Evolutionary conservation across 257 asterid genomes (phyloP), one percentile per base, ranked within the genome.

Genomic region (Anisodus acutangulus): DNA sequence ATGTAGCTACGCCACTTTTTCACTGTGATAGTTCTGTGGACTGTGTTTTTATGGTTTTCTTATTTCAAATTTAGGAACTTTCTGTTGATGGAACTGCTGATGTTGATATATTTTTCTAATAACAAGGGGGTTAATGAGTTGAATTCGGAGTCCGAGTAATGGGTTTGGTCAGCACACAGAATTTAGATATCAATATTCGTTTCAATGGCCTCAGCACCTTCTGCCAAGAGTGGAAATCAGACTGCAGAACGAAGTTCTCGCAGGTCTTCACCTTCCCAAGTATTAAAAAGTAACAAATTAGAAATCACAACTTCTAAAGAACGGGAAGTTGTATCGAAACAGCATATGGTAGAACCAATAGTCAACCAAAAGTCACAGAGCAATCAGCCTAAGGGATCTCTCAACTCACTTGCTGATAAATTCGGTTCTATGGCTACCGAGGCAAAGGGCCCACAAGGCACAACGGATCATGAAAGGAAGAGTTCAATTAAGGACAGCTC

Each of bases 151-250:
- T 15, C 55, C 62, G 86, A 68, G 88, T 85, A 35, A 84, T 74
- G 89, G 80, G 83, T 82, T 76, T 58, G 59, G 68, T 78, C 19
- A 22, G 64, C 85, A 80, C 82, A 45, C 54, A 84, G 26, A 71
- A 72, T 76, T 57, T 22, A 81, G 37, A 67, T 87, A 59, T 85
- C 68, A 69, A 55, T 66, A 82, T 78, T 55, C 78, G 45, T 76
- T 83, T 83, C 58, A 64, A 93, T 93, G 95, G 92, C 94, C 80
- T 89, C 97, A 1, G 91, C 89, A 53, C 80, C 90, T 43, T 83
- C 83, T 64, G 64, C 63, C 84, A 89, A 86, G 86, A 86, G 85
- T 59, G 89, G 80, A 55, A 90, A 85, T 85, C 89, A 85, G 84
- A 63, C 87, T 9, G 26, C 51, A 53, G 88, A 80, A n/a, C 87